Percentiles rank a stretch among this genome's conserved stretches.
These are phyloP conservation scores for Saraca asoca DNA, from an alignment of 331 rosid genomes.

Conservation along the genomic window DNA sequence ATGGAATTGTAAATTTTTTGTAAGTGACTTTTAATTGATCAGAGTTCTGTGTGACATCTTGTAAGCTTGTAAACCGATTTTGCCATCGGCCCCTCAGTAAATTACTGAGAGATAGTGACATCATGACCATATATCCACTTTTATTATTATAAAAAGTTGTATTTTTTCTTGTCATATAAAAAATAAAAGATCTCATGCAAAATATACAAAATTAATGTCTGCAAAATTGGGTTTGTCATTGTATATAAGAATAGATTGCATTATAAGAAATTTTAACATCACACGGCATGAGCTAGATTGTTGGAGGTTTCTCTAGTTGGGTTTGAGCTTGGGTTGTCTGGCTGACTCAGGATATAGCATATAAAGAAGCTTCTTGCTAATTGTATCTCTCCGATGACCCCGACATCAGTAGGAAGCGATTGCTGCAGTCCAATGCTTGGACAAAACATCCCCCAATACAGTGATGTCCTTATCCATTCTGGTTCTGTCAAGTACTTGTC, in stretches of 20 bases:
- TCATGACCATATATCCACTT: no score
- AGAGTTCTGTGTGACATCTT: not conserved
- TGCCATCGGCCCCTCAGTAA: not conserved
- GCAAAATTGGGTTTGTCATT: no score
- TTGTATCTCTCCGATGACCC: conserved; percentile 40
- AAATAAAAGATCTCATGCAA: no score
- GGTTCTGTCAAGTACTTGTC: conserved; percentile 47
- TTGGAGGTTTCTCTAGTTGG: conserved; percentile 9
- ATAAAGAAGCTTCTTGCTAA: conserved; percentile 52
- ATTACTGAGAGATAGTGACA: not conserved
- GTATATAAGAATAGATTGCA: no score
- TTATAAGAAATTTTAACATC: no score
- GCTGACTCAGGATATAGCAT: conserved; percentile 38
- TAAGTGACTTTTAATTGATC: conserved; percentile 2
- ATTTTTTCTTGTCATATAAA: no score
- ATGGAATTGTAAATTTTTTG: conserved; percentile 11
- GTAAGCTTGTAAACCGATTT: not conserved
- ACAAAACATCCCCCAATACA: conserved; percentile 42
- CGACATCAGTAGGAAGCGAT: conserved; percentile 36
- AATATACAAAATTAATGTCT: no score
- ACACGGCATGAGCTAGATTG: not conserved
- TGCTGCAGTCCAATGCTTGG: conserved; percentile 45
- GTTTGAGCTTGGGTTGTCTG: conserved; percentile 35
- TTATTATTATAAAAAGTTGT: no score
- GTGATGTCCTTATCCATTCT: conserved; percentile 41